Percentiles rank a stretch among this genome's conserved stretches.
phyloP scores from a whole-genome alignment of 2,329 filamentous ascomycete species.

The Epichloe scottii region DNA sequence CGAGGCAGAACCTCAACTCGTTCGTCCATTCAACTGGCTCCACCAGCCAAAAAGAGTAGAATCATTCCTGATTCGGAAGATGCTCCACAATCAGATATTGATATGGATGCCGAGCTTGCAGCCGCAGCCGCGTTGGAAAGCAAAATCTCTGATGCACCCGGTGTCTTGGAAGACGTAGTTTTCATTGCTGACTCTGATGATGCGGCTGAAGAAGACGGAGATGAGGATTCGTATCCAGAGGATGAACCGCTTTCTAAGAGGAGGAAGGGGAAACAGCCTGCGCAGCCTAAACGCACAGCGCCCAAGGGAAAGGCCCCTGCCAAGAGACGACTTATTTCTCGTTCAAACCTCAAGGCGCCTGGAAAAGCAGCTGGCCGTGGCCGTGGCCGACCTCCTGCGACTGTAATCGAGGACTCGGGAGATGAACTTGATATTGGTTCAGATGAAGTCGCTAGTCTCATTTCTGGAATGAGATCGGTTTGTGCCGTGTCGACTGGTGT shows the following conservation, averaged over 20 bases:
- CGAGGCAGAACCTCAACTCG: slow-evolving; percentile 14
- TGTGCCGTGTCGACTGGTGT: slow-evolving; percentile 5
- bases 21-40: slow-evolving; percentile 9
- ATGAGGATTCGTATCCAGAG: slow-evolving; percentile 14
- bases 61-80: slow-evolving; percentile 20
- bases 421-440: neutral
- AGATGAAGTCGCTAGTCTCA: neutral
- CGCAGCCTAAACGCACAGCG: neutral
- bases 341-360: neutral
- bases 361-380: neutral
- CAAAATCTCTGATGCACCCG: slow-evolving; percentile 5
- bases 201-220: slow-evolving; percentile 4
- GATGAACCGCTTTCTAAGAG: slow-evolving; percentile 17
- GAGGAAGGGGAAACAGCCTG: slow-evolving; percentile 8
- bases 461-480: neutral
- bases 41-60: slow-evolving; percentile 18
- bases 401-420: neutral
- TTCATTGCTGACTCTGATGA: slow-evolving; percentile 10
- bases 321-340: neutral
- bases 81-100: slow-evolving; percentile 10
- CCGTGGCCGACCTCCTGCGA: neutral
- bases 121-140: slow-evolving; percentile 11
- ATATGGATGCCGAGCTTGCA: slow-evolving; percentile 21
- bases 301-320: neutral
- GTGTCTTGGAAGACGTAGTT: slow-evolving; percentile 7